Percentiles rank a stretch among this genome's conserved stretches.
Conservation (phyloP, 108 stramenopile species). For the Nannochloropsis gaditana region DNA sequence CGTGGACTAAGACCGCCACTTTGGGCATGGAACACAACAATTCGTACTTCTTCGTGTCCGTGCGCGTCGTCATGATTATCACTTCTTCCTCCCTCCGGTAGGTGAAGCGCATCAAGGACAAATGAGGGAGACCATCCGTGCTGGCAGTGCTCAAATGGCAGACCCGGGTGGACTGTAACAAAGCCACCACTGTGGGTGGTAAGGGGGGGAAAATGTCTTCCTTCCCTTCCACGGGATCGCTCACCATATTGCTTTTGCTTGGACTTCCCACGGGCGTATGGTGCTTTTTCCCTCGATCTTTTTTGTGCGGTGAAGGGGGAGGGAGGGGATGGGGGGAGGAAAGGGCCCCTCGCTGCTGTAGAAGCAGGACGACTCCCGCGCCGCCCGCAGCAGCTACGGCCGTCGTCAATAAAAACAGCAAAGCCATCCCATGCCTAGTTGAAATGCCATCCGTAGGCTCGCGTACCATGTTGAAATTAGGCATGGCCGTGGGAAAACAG, state of each 20-base stretch:
- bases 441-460: not conserved
- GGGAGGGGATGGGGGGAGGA: too few relatives aligned
- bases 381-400: not conserved
- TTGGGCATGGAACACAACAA: not conserved
- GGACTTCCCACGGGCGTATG: not conserved
- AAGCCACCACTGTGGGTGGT: conserved; percentile 11
- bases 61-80: conserved; percentile 18
- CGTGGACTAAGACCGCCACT: conserved; percentile 13
- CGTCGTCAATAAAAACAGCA: not conserved
- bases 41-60: conserved; percentile 27
- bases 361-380: not conserved
- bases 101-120: conserved; percentile 22
- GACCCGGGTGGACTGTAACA: not conserved
- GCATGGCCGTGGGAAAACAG: too few relatives aligned
- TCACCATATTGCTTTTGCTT: not conserved
- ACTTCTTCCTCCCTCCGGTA: conserved; percentile 20
- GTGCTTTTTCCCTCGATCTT: not conserved
- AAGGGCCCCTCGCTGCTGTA: not conserved
- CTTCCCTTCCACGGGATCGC: not conserved
- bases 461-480: not conserved
- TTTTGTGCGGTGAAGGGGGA: not conserved
- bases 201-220: not conserved
- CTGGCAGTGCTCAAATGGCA: not conserved
- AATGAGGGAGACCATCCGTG: conserved; percentile 25
- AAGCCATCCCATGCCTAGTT: not conserved